Evolutionary conservation across 768 basidiomycete species (phyloP).

Genomic region (Podaxis rugospora): DNA sequence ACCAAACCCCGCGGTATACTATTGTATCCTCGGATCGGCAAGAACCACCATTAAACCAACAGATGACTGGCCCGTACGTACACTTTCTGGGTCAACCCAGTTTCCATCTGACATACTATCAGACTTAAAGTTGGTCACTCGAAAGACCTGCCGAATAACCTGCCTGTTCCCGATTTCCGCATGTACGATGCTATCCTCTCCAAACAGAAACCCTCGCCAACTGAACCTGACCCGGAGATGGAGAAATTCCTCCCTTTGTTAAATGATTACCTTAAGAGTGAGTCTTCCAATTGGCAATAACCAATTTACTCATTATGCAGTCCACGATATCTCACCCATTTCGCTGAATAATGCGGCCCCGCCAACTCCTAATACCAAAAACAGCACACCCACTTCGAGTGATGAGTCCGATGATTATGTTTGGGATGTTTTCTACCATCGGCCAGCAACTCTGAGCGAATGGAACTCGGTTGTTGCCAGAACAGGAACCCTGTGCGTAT

Average conservation of each 20-base stretch:
- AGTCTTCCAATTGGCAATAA: slow-evolving; percentile 21
- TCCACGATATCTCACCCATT: slow-evolving; percentile 18
- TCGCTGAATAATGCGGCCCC: background rate
- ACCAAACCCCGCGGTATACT: slow-evolving; percentile 47
- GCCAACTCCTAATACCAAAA: slow-evolving; percentile 11
- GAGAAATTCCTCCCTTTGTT: slow-evolving; percentile 76
- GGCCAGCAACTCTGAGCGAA: slow-evolving; percentile 54
- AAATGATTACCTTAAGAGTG: slow-evolving; percentile 68
- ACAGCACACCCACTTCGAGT: slow-evolving; percentile 7
- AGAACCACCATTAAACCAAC: slow-evolving; percentile 21
- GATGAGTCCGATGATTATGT: slow-evolving; percentile 58
- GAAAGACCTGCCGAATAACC: slow-evolving; percentile 36
- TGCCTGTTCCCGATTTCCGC: slow-evolving; percentile 41
- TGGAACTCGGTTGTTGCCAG: slow-evolving; percentile 44
- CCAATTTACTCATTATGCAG: slow-evolving; percentile 12
- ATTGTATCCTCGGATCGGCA: slow-evolving; percentile 34
- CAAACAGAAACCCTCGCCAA: slow-evolving; percentile 20
- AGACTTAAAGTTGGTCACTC: slow-evolving; percentile 56
- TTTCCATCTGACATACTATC: background rate
- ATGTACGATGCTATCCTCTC: slow-evolving; percentile 71
- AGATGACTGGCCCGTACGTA: slow-evolving; percentile 39
- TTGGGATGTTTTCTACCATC: slow-evolving; percentile 81
- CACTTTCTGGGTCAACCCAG: background rate
- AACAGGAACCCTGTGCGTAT: slow-evolving; percentile 60
- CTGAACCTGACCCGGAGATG: slow-evolving; percentile 52